Conservation (phyloP, 257 asterid genomes). For the Nemophila menziesii region DNA sequence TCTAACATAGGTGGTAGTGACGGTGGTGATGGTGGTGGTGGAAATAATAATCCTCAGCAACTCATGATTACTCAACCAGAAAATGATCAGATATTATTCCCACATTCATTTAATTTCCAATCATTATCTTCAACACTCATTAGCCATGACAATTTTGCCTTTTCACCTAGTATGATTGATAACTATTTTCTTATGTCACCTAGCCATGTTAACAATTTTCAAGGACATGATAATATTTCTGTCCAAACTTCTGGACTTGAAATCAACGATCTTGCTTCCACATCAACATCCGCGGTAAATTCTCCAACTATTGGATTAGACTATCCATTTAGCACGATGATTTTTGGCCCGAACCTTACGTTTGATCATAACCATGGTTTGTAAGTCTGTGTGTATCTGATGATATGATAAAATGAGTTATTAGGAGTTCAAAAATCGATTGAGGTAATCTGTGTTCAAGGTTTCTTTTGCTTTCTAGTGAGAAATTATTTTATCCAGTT, state of each 20-base stretch:
- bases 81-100: neutral
- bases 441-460: too few relatives aligned
- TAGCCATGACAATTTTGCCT: slow-evolving; percentile 13
- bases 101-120: slow-evolving; percentile 7
- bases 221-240: slow-evolving; percentile 17
- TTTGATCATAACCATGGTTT: too few relatives aligned
- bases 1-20: slow-evolving; percentile 3
- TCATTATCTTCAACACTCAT: slow-evolving; percentile 9
- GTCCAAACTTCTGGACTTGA: slow-evolving; percentile 18
- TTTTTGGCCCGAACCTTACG: slow-evolving; percentile 23
- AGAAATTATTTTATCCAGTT: too few relatives aligned
- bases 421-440: too few relatives aligned
- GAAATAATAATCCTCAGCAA: slow-evolving; percentile 9
- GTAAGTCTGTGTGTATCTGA: too few relatives aligned
- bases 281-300: slow-evolving; percentile 21
- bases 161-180: slow-evolving; percentile 5
- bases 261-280: slow-evolving; percentile 16
- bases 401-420: too few relatives aligned
- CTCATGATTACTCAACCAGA: neutral
- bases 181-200: slow-evolving; percentile 17
- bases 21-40: too few relatives aligned
- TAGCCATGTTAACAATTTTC: slow-evolving; percentile 9
- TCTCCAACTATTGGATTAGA: slow-evolving; percentile 19
- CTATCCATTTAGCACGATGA: slow-evolving; percentile 23
- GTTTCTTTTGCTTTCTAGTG: too few relatives aligned